A percentile compares a stretch with the other conserved stretches of the same genome.
These are phyloP conservation scores for Vigna hirtella DNA, from an alignment of 306 rosid species.

Conservation along the genomic window DNA sequence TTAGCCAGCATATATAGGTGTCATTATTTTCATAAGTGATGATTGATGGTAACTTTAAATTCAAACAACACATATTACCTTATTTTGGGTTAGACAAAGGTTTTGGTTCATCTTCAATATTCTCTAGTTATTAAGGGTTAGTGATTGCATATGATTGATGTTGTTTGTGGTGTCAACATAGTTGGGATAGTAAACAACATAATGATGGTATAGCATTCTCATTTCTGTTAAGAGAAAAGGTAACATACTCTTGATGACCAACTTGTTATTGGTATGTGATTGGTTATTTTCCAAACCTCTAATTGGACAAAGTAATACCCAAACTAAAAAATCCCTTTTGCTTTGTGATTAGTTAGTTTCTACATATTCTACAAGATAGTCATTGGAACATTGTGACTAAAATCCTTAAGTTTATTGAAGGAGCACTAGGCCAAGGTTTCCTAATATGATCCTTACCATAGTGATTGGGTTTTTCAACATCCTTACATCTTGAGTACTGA, in stretches of 20 bases:
- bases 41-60: not conserved
- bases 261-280: not conserved
- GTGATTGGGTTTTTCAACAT: not conserved
- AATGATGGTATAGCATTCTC: no score
- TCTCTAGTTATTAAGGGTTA: not conserved
- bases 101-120: not conserved
- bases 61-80: not conserved
- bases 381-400: not conserved
- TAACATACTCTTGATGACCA: not conserved
- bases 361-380: not conserved
- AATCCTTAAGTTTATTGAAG: not conserved
- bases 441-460: not conserved
- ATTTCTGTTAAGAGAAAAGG: not conserved
- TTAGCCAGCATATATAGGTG: not conserved
- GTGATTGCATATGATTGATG: no score
- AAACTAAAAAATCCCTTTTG: not conserved
- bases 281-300: not conserved
- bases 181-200: no score
- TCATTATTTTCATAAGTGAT: not conserved
- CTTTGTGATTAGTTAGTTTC: not conserved
- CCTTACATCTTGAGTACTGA: not conserved
- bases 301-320: not conserved
- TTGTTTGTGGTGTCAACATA: no score
- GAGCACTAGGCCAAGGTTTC: not conserved
- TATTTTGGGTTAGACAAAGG: not conserved